phyloP scores from a whole-genome alignment of 2,329 filamentous ascomycete species.

The Plenodomus tracheiphilus region DNA sequence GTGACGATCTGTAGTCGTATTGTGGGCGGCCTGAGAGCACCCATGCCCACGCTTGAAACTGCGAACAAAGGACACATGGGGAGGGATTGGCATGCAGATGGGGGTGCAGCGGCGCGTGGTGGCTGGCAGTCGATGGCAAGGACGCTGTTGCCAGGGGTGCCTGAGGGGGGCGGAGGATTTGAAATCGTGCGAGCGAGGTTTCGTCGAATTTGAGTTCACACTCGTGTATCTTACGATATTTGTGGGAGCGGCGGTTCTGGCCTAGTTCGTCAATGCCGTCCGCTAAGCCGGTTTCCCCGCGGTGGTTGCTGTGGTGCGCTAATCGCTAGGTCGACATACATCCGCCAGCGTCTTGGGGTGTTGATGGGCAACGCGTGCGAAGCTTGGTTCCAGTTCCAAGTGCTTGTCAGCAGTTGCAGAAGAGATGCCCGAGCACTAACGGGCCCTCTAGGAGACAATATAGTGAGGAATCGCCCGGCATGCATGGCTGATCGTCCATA shows the following conservation, averaged over 20 bases:
- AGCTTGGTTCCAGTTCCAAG: constrained; percentile 36
- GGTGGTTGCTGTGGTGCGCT: constrained; percentile 38
- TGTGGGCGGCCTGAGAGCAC: background rate
- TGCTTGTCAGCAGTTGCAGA: constrained; percentile 36
- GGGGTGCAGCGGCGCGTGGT: background rate
- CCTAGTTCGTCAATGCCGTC: constrained; percentile 31
- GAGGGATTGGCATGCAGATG: background rate
- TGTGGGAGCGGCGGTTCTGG: constrained; percentile 34
- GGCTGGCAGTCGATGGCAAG: background rate
- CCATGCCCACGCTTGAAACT: background rate
- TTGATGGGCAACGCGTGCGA: constrained; percentile 37
- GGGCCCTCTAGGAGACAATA: constrained; percentile 29
- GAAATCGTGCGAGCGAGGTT: background rate
- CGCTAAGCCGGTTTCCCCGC: constrained; percentile 41
- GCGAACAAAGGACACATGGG: too few species aligned
- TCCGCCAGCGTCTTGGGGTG: constrained; percentile 32
- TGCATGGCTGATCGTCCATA: constrained; percentile 33
- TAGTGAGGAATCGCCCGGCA: constrained; percentile 38
- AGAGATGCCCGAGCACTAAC: constrained; percentile 31
- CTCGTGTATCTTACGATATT: constrained; percentile 25
- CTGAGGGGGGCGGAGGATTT: background rate
- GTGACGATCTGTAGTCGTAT: constrained; percentile 15
- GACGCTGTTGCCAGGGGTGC: background rate
- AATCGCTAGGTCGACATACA: constrained; percentile 36
- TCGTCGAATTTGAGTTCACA: constrained; percentile 17